These are phyloP conservation scores for Typha latifolia DNA, from an alignment of 176 grass and related monocot genomes.

Conservation along the genomic window DNA sequence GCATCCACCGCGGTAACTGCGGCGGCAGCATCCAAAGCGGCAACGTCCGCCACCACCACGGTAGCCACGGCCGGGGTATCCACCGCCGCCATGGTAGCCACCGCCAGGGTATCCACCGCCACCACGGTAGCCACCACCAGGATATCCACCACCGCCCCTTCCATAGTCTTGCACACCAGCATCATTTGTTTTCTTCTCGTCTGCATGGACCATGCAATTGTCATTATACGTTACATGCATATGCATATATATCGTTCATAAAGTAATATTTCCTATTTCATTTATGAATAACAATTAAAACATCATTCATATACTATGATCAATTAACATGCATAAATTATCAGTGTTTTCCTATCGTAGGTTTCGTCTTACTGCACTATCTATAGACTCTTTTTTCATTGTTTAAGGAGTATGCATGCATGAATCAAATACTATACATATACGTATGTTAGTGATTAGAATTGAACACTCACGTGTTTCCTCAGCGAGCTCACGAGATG, in stretches of 20 bases:
- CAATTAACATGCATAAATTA: no score
- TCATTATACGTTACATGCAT: not conserved
- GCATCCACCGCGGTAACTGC: conserved; percentile 27
- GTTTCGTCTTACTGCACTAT: no score
- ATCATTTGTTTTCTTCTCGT: conserved; percentile 7
- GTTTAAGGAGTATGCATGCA: no score
- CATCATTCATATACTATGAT: no score
- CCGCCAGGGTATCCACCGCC: conserved; percentile 3
- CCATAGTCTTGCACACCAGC: conserved; percentile 11
- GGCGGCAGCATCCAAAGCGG: conserved; percentile 34
- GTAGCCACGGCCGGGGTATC: no score
- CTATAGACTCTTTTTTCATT: not conserved
- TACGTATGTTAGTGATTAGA: not conserved
- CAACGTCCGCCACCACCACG: conserved; percentile 6
- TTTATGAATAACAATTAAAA: no score
- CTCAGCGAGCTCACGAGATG: conserved; percentile 9
- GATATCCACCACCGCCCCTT: conserved; percentile 1
- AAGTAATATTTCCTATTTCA: no score
- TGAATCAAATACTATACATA: not conserved
- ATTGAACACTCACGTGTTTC: conserved; percentile 26
- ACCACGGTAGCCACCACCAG: not conserved
- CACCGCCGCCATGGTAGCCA: no score
- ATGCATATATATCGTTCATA: not conserved
- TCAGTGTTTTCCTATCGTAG: no score
- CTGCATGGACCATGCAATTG: not conserved